Percentiles rank a stretch among this genome's conserved stretches.
Conservation (phyloP, 1,284 basidiomycete genomes). For the Boletus mariae region DNA sequence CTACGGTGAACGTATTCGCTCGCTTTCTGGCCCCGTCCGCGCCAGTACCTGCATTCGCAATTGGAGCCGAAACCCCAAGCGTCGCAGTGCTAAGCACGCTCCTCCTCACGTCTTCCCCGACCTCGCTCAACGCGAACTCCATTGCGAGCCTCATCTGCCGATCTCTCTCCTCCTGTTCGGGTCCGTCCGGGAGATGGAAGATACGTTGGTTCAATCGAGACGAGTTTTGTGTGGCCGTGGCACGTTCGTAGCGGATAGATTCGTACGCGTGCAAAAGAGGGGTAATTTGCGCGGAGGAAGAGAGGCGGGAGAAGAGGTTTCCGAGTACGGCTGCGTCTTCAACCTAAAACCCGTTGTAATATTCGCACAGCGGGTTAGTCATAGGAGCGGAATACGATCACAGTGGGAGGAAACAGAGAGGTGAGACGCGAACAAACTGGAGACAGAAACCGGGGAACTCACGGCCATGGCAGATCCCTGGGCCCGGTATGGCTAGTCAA, state of each 20-base stretch:
- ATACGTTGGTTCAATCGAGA: slow-evolving; percentile 49
- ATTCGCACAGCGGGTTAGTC: background rate
- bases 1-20: background rate
- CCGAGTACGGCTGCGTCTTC: slow-evolving; percentile 66
- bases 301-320: slow-evolving; percentile 50
- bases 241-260: slow-evolving; percentile 45
- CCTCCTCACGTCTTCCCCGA: slow-evolving; percentile 13
- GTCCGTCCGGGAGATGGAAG: slow-evolving; percentile 55
- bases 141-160: slow-evolving; percentile 47
- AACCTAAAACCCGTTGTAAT: slow-evolving; percentile 34
- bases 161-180: slow-evolving; percentile 50
- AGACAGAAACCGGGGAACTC: slow-evolving; percentile 16
- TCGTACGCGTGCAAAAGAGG: slow-evolving; percentile 52
- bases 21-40: background rate
- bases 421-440: background rate
- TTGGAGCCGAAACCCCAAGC: background rate
- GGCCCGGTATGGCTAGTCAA: slow-evolving; percentile 57
- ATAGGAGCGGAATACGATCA: background rate
- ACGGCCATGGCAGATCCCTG: slow-evolving; percentile 68
- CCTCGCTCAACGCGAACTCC: slow-evolving; percentile 36
- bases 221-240: slow-evolving; percentile 44
- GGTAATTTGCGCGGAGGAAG: slow-evolving; percentile 39
- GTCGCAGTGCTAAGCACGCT: slow-evolving; percentile 9
- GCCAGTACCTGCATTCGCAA: background rate
- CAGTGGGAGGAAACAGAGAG: background rate